Conservation (phyloP, 2,329 filamentous ascomycete species). For the Trichoderma atroviride region DNA sequence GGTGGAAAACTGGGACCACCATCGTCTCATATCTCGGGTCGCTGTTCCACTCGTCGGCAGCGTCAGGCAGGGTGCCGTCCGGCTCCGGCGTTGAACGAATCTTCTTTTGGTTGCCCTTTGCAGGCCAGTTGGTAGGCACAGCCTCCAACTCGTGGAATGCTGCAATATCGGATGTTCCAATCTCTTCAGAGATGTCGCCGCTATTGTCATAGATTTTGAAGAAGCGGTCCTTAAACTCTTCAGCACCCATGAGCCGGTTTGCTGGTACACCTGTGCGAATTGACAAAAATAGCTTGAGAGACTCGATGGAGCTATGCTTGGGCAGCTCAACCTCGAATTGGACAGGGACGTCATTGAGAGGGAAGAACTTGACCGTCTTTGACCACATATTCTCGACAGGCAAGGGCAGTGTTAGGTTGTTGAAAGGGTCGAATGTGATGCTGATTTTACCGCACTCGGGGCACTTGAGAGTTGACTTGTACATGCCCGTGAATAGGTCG, state of each 20-base stretch:
- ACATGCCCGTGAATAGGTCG: conserved; percentile 95
- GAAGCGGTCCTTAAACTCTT: conserved; percentile 81
- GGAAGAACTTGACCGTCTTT: conserved; percentile 74
- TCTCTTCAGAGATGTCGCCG: conserved; percentile 69
- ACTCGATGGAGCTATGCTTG: conserved; percentile 70
- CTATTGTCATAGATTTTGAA: conserved; percentile 83
- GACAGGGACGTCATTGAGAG: conserved; percentile 71
- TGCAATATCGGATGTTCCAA: conserved; percentile 65
- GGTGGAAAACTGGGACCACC: conserved; percentile 72
- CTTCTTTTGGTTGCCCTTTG: conserved; percentile 51
- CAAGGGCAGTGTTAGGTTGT: conserved; percentile 86
- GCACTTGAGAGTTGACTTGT: conserved; percentile 95
- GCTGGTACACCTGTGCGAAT: conserved; percentile 65
- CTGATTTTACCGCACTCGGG: conserved; percentile 91
- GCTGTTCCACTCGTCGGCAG: conserved; percentile 52
- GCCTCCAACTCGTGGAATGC: conserved; percentile 77
- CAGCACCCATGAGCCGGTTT: conserved; percentile 73
- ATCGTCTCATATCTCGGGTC: conserved; percentile 66
- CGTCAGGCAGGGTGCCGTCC: conserved; percentile 41
- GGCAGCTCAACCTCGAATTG: conserved; percentile 77
- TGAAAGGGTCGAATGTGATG: conserved; percentile 98
- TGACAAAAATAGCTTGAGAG: conserved; percentile 71
- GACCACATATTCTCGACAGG: conserved; percentile 84
- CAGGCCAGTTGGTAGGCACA: conserved; percentile 75
- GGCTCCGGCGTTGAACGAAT: conserved; percentile 56